Evolutionary conservation across 805 yeast genomes (phyloP).

Genomic region (Suhomyces sp.): DNA sequence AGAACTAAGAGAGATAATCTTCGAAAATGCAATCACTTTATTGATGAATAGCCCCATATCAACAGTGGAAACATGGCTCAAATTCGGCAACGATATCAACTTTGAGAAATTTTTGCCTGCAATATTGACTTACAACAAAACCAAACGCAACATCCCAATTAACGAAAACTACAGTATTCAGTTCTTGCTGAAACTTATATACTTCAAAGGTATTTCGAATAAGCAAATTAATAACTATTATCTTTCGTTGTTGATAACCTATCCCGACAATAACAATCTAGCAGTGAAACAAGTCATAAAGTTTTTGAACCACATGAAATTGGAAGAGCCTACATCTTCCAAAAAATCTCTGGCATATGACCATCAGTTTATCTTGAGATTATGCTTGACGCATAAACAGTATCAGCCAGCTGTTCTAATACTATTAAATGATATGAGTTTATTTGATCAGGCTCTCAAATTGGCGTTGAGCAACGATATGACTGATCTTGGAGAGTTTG

Average conservation of each 20-base stretch:
- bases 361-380: slow-evolving; percentile 68
- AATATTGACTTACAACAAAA: slow-evolving; percentile 62
- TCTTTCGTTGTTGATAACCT: slow-evolving; percentile 61
- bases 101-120: slow-evolving; percentile 73
- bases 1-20: slow-evolving; percentile 39
- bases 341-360: slow-evolving; percentile 44
- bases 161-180: slow-evolving; percentile 62
- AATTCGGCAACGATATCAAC: slow-evolving; percentile 46
- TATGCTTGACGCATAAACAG: slow-evolving; percentile 61
- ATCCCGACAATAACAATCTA: slow-evolving; percentile 19
- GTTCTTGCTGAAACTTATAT: slow-evolving; percentile 53
- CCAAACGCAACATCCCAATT: slow-evolving; percentile 33
- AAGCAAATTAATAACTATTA: slow-evolving; percentile 64
- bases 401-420: slow-evolving; percentile 68
- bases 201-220: slow-evolving; percentile 38
- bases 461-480: slow-evolving; percentile 64
- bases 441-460: slow-evolving; percentile 77
- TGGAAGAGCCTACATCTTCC: slow-evolving; percentile 11
- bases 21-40: slow-evolving; percentile 66
- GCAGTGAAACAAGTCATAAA: slow-evolving; percentile 29
- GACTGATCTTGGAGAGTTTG: slow-evolving; percentile 49
- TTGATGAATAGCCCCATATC: slow-evolving; percentile 63
- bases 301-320: slow-evolving; percentile 25
- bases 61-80: slow-evolving; percentile 79
- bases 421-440: slow-evolving; percentile 58